Conservation (phyloP, 768 basidiomycete species). For the Artomyces pyxidatus region DNA sequence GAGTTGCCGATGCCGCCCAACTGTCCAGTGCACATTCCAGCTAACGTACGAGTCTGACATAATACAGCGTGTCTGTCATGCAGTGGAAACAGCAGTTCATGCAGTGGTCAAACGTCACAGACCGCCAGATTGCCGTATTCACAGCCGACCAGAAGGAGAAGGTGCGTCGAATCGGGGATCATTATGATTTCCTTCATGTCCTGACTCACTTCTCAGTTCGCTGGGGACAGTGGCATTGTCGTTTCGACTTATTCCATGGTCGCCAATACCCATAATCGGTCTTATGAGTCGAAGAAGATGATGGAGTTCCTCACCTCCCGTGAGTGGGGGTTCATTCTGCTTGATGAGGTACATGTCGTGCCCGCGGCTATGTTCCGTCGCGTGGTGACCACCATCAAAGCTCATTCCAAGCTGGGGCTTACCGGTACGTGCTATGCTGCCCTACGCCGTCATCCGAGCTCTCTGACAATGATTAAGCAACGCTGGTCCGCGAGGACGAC, state of each 20-base stretch:
- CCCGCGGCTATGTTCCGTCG: slow-evolving; percentile 98
- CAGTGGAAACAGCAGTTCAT: slow-evolving; percentile 99
- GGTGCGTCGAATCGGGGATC: slow-evolving; percentile 31
- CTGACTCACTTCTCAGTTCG: slow-evolving; percentile 50
- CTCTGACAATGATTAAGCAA: too few species aligned
- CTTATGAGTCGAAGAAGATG: slow-evolving; percentile 99
- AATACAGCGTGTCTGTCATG: slow-evolving; percentile 78
- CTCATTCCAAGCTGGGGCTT: slow-evolving; percentile 95
- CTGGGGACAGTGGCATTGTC: slow-evolving; percentile 94
- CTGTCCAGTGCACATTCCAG: neutral
- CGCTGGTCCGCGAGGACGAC: slow-evolving; percentile 97
- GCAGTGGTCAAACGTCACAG: slow-evolving; percentile 97
- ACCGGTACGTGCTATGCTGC: slow-evolving; percentile 82
- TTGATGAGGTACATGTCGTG: slow-evolving; percentile 98
- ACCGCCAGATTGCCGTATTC: slow-evolving; percentile 93
- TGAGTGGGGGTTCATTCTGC: slow-evolving; percentile 97
- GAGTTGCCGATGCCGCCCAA: slow-evolving; percentile 27
- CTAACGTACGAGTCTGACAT: slow-evolving; percentile 7
- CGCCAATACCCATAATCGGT: slow-evolving; percentile 94
- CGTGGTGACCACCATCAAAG: slow-evolving; percentile 97
- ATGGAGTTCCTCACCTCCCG: slow-evolving; percentile 99
- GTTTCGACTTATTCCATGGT: slow-evolving; percentile 99
- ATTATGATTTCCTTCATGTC: slow-evolving; percentile 2
- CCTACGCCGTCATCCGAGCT: too few species aligned
- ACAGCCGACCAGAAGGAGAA: slow-evolving; percentile 98